phyloP scores from a whole-genome alignment of 176 grass and related monocot genomes.

The Triticum dicoccoides region DNA sequence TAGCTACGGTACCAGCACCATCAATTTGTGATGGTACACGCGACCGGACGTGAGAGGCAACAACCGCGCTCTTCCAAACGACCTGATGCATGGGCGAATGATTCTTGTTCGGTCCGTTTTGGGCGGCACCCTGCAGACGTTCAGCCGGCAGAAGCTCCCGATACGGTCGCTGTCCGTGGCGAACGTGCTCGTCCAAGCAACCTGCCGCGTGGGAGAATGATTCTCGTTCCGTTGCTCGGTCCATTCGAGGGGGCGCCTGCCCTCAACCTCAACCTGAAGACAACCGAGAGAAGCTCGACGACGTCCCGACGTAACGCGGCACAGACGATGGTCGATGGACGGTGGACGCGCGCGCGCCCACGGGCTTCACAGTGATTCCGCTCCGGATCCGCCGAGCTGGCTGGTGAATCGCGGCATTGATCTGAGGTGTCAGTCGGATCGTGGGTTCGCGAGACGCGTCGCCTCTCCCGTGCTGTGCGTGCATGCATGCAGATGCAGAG shows the following conservation, averaged over 20 bases:
- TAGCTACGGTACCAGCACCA: neutral
- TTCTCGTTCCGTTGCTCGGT: neutral
- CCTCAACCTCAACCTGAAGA: no score
- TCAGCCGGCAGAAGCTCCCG: neutral
- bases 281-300: no score
- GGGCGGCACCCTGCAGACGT: neutral
- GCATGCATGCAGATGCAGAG: no score
- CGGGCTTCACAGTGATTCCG: no score
- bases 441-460: constrained; percentile 3
- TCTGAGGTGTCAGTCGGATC: constrained; percentile 20
- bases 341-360: neutral
- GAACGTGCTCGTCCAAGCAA: neutral
- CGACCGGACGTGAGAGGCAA: neutral
- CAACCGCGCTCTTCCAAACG: neutral
- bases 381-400: neutral
- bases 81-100: no score
- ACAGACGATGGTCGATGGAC: neutral
- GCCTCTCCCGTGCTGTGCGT: neutral
- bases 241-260: neutral
- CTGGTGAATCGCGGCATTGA: constrained; percentile 29
- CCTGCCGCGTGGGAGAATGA: neutral
- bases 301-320: no score
- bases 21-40: neutral
- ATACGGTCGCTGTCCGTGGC: neutral
- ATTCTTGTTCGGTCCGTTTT: neutral